These are phyloP conservation scores for Venustampulla echinocandica DNA, from an alignment of 495 filamentous ascomycete species.

Conservation along the genomic window DNA sequence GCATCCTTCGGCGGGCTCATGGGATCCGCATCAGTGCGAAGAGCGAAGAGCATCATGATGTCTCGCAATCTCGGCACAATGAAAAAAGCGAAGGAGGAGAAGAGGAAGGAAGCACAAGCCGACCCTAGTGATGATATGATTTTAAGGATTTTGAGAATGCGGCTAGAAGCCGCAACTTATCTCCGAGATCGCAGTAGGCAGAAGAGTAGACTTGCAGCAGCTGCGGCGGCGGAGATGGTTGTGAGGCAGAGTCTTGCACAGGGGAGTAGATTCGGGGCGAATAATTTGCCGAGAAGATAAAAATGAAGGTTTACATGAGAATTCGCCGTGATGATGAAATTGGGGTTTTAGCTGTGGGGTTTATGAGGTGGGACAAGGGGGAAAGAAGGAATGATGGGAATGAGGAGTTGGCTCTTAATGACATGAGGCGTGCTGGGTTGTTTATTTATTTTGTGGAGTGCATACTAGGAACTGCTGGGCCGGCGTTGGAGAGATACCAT, in stretches of 20 bases:
- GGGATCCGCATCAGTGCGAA: conserved; percentile 57
- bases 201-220: conserved; percentile 84
- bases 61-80: conserved; percentile 93
- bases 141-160: conserved; percentile 87
- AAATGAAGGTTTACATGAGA: not conserved
- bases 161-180: conserved; percentile 87
- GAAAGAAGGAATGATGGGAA: not conserved
- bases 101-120: conserved; percentile 87
- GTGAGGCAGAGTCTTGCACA: conserved; percentile 82
- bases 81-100: conserved; percentile 90
- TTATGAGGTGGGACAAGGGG: not conserved
- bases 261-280: conserved; percentile 51
- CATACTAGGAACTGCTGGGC: too few relatives aligned
- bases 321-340: too few relatives aligned
- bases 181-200: conserved; percentile 85
- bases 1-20: conserved; percentile 55
- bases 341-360: too few relatives aligned
- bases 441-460: too few relatives aligned
- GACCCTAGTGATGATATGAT: conserved; percentile 99
- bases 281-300: conserved; percentile 34
- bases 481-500: too few relatives aligned
- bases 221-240: conserved; percentile 87
- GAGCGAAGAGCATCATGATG: conserved; percentile 92
- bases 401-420: too few relatives aligned
- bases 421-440: too few relatives aligned